phyloP scores from a whole-genome alignment of 2,329 filamentous ascomycete species.

The Incumbomyces lentus region DNA sequence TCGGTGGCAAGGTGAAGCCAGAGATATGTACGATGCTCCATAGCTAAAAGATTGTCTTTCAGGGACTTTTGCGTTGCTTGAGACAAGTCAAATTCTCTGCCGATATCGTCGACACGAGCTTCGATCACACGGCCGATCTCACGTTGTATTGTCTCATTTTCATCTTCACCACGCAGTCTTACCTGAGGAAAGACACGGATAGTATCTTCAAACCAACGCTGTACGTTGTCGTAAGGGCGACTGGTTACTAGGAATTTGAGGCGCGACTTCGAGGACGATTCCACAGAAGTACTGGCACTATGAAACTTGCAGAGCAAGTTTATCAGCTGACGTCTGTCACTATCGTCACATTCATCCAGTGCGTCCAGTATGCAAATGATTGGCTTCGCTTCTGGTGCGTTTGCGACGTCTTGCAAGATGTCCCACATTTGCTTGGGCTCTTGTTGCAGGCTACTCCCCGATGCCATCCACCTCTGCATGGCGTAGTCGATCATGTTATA shows the following conservation, averaged over 20 bases:
- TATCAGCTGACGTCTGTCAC: slow-evolving; percentile 7
- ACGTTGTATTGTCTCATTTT: slow-evolving; percentile 14
- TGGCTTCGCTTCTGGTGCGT: neutral
- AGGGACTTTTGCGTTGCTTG: neutral
- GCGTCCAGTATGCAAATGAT: slow-evolving; percentile 14
- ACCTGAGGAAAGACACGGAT: slow-evolving; percentile 9
- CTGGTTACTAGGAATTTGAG: slow-evolving; percentile 25
- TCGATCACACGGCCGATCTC: slow-evolving; percentile 21
- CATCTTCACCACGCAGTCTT: slow-evolving; percentile 16
- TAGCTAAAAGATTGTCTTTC: slow-evolving; percentile 2
- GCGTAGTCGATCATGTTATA: slow-evolving; percentile 20
- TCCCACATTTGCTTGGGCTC: slow-evolving; percentile 8
- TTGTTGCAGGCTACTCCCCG: slow-evolving; percentile 6
- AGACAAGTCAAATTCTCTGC: neutral
- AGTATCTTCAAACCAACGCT: slow-evolving; percentile 13
- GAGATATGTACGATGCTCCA: slow-evolving; percentile 23
- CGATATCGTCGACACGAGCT: slow-evolving; percentile 10
- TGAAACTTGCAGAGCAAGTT: slow-evolving; percentile 1
- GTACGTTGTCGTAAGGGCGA: slow-evolving; percentile 23
- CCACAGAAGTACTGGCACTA: slow-evolving; percentile 1
- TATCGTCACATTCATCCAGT: slow-evolving; percentile 12
- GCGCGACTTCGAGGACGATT: neutral
- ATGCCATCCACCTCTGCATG: slow-evolving; percentile 8
- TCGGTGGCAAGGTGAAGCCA: slow-evolving; percentile 21
- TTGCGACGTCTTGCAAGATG: slow-evolving; percentile 5